A percentile compares a stretch with the other conserved stretches of the same genome.
Conservation (phyloP, 1,139 yeast genomes). For the Magnusiomyces sp. region DNA sequence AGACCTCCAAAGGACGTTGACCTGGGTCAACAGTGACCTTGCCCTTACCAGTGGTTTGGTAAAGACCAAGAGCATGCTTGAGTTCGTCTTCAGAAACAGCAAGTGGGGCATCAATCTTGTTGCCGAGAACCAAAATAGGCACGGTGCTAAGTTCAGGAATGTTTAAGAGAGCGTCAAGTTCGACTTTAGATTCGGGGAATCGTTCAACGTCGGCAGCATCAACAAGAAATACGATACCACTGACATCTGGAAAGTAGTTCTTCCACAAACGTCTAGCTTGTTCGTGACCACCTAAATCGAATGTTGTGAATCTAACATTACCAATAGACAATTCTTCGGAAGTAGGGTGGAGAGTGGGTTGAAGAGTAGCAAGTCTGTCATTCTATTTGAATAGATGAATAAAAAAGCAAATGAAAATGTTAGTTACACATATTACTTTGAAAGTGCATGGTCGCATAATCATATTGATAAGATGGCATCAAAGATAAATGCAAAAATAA, state of each 20-base stretch:
- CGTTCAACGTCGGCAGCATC: conserved; percentile 97
- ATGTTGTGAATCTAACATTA: conserved; percentile 91
- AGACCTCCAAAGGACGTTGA: conserved; percentile 88
- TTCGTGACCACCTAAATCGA: conserved; percentile 96
- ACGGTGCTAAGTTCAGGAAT: conserved; percentile 85
- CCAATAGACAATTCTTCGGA: conserved; percentile 97
- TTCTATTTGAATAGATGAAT: conserved; percentile 35
- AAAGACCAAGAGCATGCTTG: conserved; percentile 82
- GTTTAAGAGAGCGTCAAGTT: conserved; percentile 82
- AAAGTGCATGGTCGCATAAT: too few relatives aligned
- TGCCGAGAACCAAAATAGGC: conserved; percentile 90
- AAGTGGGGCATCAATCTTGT: conserved; percentile 87
- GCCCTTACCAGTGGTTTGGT: conserved; percentile 82
- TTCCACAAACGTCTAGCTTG: conserved; percentile 99
- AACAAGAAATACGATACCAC: conserved; percentile 91
- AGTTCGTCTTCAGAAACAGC: conserved; percentile 96
- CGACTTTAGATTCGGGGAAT: conserved; percentile 89
- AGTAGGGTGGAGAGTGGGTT: conserved; percentile 96
- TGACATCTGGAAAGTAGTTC: conserved; percentile 97
- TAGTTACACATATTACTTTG: background rate
- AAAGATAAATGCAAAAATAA: background rate
- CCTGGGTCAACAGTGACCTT: conserved; percentile 62
- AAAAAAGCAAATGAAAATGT: background rate
- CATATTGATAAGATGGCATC: background rate
- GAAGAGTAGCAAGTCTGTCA: conserved; percentile 94